phyloP scores from a whole-genome alignment of 1,284 basidiomycete genomes.

The Ustilago sp. region DNA sequence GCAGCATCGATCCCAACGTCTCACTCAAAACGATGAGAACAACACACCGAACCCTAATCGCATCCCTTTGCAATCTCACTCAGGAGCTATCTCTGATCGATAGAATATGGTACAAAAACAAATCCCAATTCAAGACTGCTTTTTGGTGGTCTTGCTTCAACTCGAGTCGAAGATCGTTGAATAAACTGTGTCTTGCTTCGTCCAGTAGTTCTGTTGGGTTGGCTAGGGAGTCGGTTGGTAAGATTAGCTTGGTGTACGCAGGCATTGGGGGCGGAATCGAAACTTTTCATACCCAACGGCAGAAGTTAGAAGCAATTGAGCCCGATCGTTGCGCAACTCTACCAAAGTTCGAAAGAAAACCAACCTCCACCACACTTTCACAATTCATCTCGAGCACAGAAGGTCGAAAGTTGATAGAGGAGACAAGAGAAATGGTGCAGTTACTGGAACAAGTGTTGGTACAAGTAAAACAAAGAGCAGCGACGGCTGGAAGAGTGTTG shows the following conservation, averaged over 20 bases:
- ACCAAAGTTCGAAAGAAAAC: constrained; percentile 12
- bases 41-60: constrained; percentile 3
- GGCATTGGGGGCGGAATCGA: constrained; percentile 3
- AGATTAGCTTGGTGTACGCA: background rate
- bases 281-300: background rate
- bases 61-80: background rate
- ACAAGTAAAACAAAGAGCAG: background rate
- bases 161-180: constrained; percentile 10
- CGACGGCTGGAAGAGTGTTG: constrained; percentile 2
- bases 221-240: background rate
- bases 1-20: background rate
- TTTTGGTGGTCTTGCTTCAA: constrained; percentile 25
- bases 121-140: constrained; percentile 28
- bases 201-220: background rate
- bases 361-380: background rate
- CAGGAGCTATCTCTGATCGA: constrained; percentile 9
- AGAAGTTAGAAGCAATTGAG: too few species aligned
- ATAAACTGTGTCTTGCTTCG: background rate
- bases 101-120: constrained; percentile 44
- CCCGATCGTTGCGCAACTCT: background rate
- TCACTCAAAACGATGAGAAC: constrained; percentile 12
- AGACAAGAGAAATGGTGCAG: background rate
- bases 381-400: background rate
- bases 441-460: background rate
- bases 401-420: background rate